Percentiles rank a stretch among this genome's conserved stretches.
These are phyloP conservation scores for Neurospora crassa DNA, from an alignment of 2,329 filamentous ascomycete species.

Conservation along the genomic window DNA sequence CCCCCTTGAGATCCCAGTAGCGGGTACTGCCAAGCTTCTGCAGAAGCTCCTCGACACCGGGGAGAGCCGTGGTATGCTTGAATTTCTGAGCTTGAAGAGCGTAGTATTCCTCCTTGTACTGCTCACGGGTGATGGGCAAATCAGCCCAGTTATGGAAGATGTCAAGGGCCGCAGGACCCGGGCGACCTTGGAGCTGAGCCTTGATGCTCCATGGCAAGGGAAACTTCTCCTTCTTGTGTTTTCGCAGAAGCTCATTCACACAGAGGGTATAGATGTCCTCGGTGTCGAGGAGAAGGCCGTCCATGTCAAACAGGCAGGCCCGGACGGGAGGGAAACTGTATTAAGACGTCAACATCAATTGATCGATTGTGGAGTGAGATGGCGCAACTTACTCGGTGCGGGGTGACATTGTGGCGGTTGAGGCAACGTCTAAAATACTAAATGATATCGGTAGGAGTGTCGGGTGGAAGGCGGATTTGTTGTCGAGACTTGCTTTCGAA, in stretches of 20 bases:
- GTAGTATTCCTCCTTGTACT: slow-evolving; percentile 52
- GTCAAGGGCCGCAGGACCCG: slow-evolving; percentile 41
- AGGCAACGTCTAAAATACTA: background rate
- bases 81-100: slow-evolving; percentile 65
- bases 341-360: background rate
- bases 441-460: background rate
- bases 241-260: slow-evolving; percentile 71
- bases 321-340: slow-evolving; percentile 66
- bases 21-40: slow-evolving; percentile 43
- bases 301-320: slow-evolving; percentile 98
- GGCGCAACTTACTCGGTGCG: slow-evolving; percentile 22
- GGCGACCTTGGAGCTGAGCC: slow-evolving; percentile 63
- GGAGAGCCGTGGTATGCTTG: slow-evolving; percentile 62
- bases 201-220: slow-evolving; percentile 95
- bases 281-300: slow-evolving; percentile 87
- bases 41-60: slow-evolving; percentile 66
- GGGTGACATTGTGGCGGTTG: slow-evolving; percentile 19
- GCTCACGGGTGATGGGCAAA: slow-evolving; percentile 62
- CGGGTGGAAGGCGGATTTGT: background rate
- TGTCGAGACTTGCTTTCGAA: background rate
- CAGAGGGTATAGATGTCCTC: slow-evolving; percentile 82
- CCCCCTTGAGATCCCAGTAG: slow-evolving; percentile 34
- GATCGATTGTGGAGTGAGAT: background rate
- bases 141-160: slow-evolving; percentile 71
- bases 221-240: slow-evolving; percentile 62